These are phyloP conservation scores for Juncus effusus DNA, from an alignment of 176 grass and related monocot genomes.

Conservation along the genomic window DNA sequence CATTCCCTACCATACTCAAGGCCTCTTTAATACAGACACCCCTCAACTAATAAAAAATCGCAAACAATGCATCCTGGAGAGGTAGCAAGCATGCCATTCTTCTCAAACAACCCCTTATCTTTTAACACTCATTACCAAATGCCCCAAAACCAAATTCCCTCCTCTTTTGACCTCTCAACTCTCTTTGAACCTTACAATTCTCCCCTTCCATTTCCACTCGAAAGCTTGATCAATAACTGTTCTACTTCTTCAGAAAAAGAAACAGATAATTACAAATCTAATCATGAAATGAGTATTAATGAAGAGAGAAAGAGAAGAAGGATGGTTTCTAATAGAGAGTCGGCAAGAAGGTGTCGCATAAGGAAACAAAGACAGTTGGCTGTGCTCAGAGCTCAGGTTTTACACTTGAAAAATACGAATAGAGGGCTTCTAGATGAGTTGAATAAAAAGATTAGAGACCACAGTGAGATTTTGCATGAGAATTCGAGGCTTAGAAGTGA, in stretches of 20 bases:
- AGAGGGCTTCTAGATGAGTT: slow-evolving; percentile 66
- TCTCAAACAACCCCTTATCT: slow-evolving; percentile 34
- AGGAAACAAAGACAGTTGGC: slow-evolving; percentile 81
- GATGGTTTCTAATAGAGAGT: slow-evolving; percentile 96
- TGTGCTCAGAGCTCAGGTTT: slow-evolving; percentile 58
- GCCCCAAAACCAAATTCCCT: slow-evolving; percentile 10
- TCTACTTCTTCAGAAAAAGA: slow-evolving; percentile 30
- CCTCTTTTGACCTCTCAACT: slow-evolving; percentile 43
- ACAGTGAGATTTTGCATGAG: slow-evolving; percentile 36
- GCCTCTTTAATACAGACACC: slow-evolving; percentile 24
- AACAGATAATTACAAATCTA: slow-evolving; percentile 11
- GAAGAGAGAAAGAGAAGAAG: slow-evolving; percentile 68
- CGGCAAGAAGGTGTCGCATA: slow-evolving; percentile 78
- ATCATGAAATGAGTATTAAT: slow-evolving; percentile 18
- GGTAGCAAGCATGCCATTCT: slow-evolving; percentile 58
- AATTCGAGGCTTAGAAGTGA: slow-evolving; percentile 48
- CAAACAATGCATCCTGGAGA: slow-evolving; percentile 53
- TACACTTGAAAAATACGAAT: slow-evolving; percentile 53
- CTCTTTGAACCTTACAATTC: slow-evolving; percentile 32
- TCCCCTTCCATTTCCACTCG: slow-evolving; percentile 2
- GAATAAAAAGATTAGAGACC: slow-evolving; percentile 50
- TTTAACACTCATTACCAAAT: slow-evolving; percentile 60
- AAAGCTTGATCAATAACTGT: slow-evolving; percentile 21
- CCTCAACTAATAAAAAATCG: slow-evolving; percentile 23
- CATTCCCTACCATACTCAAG: slow-evolving; percentile 42